A percentile compares a stretch with the other conserved stretches of the same genome.
phyloP scores from a whole-genome alignment of 345 rosid species.

The Capsella bursapastoris region DNA sequence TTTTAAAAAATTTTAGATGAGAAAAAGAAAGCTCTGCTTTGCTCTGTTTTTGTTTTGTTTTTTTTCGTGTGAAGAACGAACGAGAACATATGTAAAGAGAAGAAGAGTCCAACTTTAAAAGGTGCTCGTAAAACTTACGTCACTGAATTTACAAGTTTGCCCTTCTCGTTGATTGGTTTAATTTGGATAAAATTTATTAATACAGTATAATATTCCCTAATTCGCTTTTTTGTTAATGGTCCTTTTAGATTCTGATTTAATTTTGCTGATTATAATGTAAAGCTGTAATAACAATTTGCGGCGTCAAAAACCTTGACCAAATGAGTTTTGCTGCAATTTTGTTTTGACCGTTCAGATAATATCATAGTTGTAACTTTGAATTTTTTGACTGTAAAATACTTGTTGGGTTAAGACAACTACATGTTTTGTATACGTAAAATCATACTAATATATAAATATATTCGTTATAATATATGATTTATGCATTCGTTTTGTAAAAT shows the following conservation, averaged over 20 bases:
- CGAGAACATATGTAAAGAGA: not conserved
- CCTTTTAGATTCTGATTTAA: not conserved
- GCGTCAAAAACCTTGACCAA: slow-evolving; percentile 14
- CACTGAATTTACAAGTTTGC: not conserved
- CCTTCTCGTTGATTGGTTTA: slow-evolving; percentile 3
- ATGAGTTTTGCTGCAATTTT: too few species aligned
- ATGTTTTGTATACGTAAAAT: too few species aligned
- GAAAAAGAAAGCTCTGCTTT: not conserved
- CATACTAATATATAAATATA: too few species aligned
- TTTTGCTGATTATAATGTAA: not conserved
- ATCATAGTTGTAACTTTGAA: too few species aligned
- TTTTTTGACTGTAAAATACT: too few species aligned
- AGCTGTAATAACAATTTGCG: not conserved
- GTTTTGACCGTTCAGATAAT: too few species aligned
- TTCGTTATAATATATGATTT: too few species aligned
- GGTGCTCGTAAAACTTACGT: not conserved
- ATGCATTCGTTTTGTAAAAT: too few species aligned
- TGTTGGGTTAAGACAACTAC: too few species aligned
- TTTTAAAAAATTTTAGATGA: too few species aligned
- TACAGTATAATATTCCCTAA: not conserved
- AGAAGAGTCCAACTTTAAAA: slow-evolving; percentile 24
- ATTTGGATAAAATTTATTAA: not conserved
- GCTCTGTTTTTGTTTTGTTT: slow-evolving; percentile 16
- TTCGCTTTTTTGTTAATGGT: not conserved
- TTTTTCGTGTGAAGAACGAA: not conserved